Percentiles rank a stretch among this genome's conserved stretches.
Conservation (phyloP, 176 grass and related monocot genomes). For the Secale cereale region DNA sequence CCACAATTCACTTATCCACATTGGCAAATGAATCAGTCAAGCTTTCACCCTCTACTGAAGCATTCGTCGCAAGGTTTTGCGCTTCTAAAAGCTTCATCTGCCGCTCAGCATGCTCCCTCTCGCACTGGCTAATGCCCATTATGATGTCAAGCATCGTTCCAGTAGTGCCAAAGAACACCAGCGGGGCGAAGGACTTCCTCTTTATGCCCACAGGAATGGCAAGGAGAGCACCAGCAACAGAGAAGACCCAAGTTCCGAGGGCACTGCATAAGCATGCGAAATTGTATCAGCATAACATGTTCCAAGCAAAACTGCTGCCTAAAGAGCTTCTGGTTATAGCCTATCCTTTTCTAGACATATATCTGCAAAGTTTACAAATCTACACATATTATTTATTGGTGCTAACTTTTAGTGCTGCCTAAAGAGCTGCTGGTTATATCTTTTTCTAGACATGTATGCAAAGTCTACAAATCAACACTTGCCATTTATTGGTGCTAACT, state of each 20-base stretch:
- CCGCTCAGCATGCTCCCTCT: constrained; percentile 78
- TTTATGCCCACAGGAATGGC: constrained; percentile 95
- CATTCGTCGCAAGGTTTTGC: constrained; percentile 35
- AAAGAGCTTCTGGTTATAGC: not conserved
- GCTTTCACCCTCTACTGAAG: constrained; percentile 29
- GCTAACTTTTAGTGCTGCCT: constrained; percentile 2
- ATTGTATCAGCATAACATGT: not conserved
- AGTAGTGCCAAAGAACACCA: constrained; percentile 89
- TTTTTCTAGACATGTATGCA: too few relatives aligned
- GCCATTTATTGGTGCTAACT: too few relatives aligned
- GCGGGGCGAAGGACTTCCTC: constrained; percentile 76
- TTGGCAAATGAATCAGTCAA: constrained; percentile 7
- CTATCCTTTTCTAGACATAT: not conserved
- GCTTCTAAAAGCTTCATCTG: constrained; percentile 89
- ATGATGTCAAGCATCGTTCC: constrained; percentile 99
- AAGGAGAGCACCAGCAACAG: constrained; percentile 73
- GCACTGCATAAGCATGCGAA: constrained; percentile 58
- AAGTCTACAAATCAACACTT: too few relatives aligned
- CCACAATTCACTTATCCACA: not conserved
- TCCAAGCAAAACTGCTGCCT: not conserved
- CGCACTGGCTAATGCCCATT: constrained; percentile 87
- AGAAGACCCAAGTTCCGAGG: constrained; percentile 95
- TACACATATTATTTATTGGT: not conserved
- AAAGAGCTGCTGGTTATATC: too few relatives aligned
- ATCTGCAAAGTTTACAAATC: not conserved